Percentiles rank a stretch among this genome's conserved stretches.
Evolutionary conservation across 345 rosid species (phyloP).

Genomic region (Populus ilicifolia): DNA sequence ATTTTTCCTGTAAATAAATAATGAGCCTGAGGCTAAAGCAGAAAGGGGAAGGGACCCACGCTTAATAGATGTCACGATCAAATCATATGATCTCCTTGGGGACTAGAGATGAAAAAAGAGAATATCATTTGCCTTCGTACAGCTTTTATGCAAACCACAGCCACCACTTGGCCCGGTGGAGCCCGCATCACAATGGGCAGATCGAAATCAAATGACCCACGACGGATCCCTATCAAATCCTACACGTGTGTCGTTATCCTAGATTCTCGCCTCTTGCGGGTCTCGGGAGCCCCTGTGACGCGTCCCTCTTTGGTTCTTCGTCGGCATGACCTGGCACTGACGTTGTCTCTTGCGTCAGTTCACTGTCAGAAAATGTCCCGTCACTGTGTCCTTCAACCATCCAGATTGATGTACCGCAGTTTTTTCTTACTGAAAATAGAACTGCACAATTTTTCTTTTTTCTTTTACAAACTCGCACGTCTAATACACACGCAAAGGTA

Average conservation of each 20-base stretch:
- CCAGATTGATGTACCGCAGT: not conserved
- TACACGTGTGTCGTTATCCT: slow-evolving; percentile 18
- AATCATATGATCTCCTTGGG: slow-evolving; percentile 1
- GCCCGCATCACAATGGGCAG: not conserved
- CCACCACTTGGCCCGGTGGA: not conserved
- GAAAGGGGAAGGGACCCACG: no score
- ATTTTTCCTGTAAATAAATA: no score
- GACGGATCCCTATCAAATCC: not conserved
- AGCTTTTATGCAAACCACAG: not conserved
- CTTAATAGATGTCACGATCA: not conserved
- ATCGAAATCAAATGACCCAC: not conserved
- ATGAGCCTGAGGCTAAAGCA: no score
- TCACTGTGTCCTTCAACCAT: not conserved
- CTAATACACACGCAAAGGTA: no score
- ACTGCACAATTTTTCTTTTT: no score
- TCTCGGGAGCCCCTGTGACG: not conserved
- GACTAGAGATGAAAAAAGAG: slow-evolving; percentile 3
- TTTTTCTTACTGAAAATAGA: no score
- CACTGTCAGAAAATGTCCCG: not conserved
- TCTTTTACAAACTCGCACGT: no score
- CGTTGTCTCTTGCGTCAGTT: slow-evolving; percentile 9
- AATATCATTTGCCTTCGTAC: not conserved
- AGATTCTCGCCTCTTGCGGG: not conserved
- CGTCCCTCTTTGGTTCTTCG: not conserved
- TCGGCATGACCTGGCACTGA: slow-evolving; percentile 18